Conservation (phyloP, 306 rosid species). For the Sechiopsis laciniata region DNA sequence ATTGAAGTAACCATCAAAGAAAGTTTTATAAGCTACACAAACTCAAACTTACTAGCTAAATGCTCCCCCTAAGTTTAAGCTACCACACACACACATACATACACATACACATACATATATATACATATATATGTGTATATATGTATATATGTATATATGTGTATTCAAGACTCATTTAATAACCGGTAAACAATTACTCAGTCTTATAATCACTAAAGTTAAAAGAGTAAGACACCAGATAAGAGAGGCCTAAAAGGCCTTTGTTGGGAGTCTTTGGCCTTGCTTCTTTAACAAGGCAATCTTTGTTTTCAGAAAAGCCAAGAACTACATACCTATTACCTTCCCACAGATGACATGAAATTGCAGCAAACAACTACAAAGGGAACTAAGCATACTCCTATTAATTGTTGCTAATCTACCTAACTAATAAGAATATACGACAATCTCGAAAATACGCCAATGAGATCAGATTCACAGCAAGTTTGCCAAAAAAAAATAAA, state of each 20-base stretch:
- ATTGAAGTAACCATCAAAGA: too few species aligned
- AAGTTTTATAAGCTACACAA: neutral
- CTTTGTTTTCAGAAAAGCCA: slow-evolving; percentile 8
- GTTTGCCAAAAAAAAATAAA: slow-evolving; percentile 5
- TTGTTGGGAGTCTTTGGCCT: slow-evolving; percentile 12
- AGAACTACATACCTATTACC: neutral
- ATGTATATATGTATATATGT: too few species aligned
- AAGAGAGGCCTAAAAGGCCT: neutral
- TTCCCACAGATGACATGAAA: slow-evolving; percentile 16
- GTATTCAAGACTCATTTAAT: too few species aligned
- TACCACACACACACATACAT: neutral
- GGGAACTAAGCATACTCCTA: slow-evolving; percentile 14
- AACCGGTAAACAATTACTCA: neutral
- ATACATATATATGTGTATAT: too few species aligned
- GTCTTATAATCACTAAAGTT: slow-evolving; percentile 5
- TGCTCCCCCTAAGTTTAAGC: neutral
- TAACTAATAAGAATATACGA: slow-evolving; percentile 11
- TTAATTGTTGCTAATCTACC: slow-evolving; percentile 18
- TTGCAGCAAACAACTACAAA: slow-evolving; percentile 13
- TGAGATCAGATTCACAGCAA: slow-evolving; percentile 1
- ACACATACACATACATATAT: too few species aligned
- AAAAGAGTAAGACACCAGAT: neutral
- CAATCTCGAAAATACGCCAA: slow-evolving; percentile 21
- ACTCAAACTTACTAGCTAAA: slow-evolving; percentile 6
- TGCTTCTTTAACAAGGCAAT: slow-evolving; percentile 9